Evolutionary conservation across 768 basidiomycete species (phyloP).

Genomic region (Amanita brunnescens): DNA sequence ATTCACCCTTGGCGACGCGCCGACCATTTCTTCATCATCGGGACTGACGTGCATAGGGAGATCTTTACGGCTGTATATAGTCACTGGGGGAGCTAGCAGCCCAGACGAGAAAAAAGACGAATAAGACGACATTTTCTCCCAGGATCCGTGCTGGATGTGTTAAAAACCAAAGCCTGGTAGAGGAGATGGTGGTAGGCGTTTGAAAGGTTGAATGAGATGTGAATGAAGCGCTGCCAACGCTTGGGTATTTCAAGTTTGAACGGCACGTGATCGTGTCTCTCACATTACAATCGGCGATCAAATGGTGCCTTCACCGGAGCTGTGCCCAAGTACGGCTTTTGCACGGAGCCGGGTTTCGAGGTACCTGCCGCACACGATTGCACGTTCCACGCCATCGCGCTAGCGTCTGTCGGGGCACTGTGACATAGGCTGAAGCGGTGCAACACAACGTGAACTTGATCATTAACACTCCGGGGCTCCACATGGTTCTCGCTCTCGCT

Average conservation of each 20-base stretch:
- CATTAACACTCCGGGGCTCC: no score
- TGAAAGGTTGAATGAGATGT: background rate
- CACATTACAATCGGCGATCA: background rate
- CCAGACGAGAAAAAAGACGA: conserved; percentile 68
- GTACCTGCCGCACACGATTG: no score
- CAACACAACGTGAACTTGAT: no score
- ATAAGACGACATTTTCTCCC: conserved; percentile 32
- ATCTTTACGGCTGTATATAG: background rate
- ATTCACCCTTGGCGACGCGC: background rate
- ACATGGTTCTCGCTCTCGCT: no score
- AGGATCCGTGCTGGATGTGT: conserved; percentile 4
- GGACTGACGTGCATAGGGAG: background rate
- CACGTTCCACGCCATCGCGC: no score
- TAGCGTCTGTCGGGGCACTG: no score
- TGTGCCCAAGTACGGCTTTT: no score
- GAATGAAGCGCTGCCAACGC: no score
- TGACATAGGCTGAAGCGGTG: no score
- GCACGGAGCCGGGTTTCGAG: no score
- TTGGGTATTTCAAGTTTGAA: background rate
- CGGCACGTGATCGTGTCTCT: conserved; percentile 2
- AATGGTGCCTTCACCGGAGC: no score
- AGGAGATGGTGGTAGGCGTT: background rate
- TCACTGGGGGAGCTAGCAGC: conserved; percentile 42
- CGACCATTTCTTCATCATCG: conserved; percentile 3
- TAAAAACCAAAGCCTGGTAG: background rate